Conservation (phyloP, 495 filamentous ascomycete genomes). For the Neurospora sp. region DNA sequence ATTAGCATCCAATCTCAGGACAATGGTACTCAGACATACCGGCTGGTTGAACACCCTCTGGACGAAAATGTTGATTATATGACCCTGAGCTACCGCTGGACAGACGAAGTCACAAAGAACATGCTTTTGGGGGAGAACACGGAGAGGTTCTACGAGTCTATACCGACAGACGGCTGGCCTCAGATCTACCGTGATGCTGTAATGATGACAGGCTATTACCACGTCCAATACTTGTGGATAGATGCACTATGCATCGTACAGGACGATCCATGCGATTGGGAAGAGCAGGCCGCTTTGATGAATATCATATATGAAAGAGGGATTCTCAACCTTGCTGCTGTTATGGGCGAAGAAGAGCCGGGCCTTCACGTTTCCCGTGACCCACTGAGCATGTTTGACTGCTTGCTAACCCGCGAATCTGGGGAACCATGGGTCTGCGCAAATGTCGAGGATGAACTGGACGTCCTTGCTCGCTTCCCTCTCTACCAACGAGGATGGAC, state of each 20-base stretch:
- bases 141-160: not conserved
- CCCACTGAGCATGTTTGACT: not conserved
- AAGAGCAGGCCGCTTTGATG: not conserved
- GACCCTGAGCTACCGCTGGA: too few species aligned
- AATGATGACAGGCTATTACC: fast-evolving
- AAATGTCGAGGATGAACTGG: too few species aligned
- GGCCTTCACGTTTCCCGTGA: not conserved
- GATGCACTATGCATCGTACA: not conserved
- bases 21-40: too few species aligned
- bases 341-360: not conserved
- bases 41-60: too few species aligned
- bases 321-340: not conserved
- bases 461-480: too few species aligned
- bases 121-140: not conserved
- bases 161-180: not conserved
- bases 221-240: not conserved
- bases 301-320: not conserved
- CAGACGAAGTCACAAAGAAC: too few species aligned
- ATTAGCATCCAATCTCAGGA: too few species aligned
- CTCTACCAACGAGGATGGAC: too few species aligned
- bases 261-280: not conserved
- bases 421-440: too few species aligned
- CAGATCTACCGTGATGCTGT: not conserved
- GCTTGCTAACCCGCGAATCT: too few species aligned
- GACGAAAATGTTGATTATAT: too few species aligned